Evolutionary conservation across 2,329 filamentous ascomycete genomes (phyloP), one percentile per base, ranked within the genome.

Genomic region (Colletotrichum agaves): DNA sequence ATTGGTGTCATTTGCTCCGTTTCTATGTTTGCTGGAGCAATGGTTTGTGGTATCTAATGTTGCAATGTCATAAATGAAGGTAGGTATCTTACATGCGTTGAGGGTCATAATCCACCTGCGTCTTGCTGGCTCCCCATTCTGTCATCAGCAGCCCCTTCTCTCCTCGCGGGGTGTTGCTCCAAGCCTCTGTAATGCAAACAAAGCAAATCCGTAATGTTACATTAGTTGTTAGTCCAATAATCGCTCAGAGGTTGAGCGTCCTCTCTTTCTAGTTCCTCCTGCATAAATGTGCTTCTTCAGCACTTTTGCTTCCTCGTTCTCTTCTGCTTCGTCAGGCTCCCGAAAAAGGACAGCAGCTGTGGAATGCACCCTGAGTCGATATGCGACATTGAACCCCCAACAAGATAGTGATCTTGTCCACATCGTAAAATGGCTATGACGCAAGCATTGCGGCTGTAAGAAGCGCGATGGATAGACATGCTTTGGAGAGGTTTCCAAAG

Each of bases 1-100:
- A 39, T 59, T 47, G 56, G 19, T 49, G 31, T 59, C 31, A n/a
- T 15, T 31, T 59, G 43, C 43, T 49, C 60, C 37, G 27, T 27
- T n/a, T 63, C 63, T 58, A 43, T 50, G 33, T 52, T 4, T 63
- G 52, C 44, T 35, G 31, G 61, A 58, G 50, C 63, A 49, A 52
- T 50, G 61, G 50, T 47, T 11, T 44, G 31, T 63, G 63, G 63
- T 67, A 67, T 67, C 60, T 63, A 53, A 4, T 67, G 44, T 63
- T 63, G 58, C 60, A 63, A 12, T 15, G 15, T 57, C 59, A 19
- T 46, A 63, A 27, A 58, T 39, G 37, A 67, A 57, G 31, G 63
- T 57, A 57, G 52, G 63, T 63, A 52, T 63, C 50, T 44, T 57
- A 58, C 6, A 27, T 57, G 50, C 43, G 58, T 61, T 31, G 49